Conservation (phyloP, 1,139 yeast genomes). For the Blastobotrys elegans region DNA sequence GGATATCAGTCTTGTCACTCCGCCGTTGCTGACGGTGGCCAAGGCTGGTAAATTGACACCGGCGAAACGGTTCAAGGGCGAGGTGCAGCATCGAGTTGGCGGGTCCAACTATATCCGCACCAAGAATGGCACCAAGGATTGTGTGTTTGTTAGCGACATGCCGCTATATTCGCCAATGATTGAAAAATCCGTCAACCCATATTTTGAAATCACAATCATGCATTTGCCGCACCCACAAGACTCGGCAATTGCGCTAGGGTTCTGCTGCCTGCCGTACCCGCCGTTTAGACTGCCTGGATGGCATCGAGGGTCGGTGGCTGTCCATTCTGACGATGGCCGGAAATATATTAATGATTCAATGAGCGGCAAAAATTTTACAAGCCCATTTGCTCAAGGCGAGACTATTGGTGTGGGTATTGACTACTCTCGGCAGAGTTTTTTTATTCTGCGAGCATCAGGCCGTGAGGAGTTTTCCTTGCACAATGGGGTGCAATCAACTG, state of each 20-base stretch:
- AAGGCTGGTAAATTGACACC: conserved; percentile 15
- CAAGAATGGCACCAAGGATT: conserved; percentile 19
- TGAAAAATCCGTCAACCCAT: conserved; percentile 17
- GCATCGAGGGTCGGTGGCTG: conserved; percentile 31
- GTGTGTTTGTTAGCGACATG: conserved; percentile 22
- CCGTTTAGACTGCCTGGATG: conserved; percentile 30
- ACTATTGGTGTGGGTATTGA: conserved; percentile 29
- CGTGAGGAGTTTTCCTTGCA: conserved; percentile 24
- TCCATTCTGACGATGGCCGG: conserved; percentile 32
- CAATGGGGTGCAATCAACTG: conserved; percentile 16
- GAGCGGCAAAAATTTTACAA: conserved; percentile 25
- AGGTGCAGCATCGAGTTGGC: conserved; percentile 17
- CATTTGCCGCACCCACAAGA: conserved; percentile 21
- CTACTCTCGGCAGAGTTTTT: conserved; percentile 20
- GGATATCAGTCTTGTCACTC: conserved; percentile 18
- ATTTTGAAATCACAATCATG: conserved; percentile 27
- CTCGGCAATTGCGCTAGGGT: conserved; percentile 28
- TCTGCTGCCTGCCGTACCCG: conserved; percentile 29
- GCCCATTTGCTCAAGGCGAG: conserved; percentile 24
- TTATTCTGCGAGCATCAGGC: conserved; percentile 24
- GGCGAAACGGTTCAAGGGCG: conserved; percentile 23
- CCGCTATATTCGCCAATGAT: conserved; percentile 22
- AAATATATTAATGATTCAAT: conserved; percentile 28
- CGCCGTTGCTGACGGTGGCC: conserved; percentile 20
- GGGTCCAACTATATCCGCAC: conserved; percentile 20